Evolutionary conservation across 2,329 filamentous ascomycete species (phyloP).

Genomic region (Botrytis deweyae): DNA sequence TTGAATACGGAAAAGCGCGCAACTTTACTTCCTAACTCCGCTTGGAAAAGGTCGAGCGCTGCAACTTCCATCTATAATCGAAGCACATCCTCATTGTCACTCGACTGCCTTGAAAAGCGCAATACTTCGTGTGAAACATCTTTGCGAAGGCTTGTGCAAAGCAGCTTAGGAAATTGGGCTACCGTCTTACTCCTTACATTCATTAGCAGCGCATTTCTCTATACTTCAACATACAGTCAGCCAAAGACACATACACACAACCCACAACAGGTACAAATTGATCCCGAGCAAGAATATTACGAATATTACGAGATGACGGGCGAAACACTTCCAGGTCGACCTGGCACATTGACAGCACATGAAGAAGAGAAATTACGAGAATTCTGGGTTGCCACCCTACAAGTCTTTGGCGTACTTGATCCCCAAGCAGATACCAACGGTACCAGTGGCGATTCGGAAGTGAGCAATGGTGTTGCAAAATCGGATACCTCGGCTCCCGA

Average conservation of each 20-base stretch:
- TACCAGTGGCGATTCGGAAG: slow-evolving; percentile 27
- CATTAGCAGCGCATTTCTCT: slow-evolving; percentile 24
- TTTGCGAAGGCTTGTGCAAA: slow-evolving; percentile 8
- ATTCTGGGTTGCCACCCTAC: slow-evolving; percentile 76
- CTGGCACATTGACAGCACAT: slow-evolving; percentile 84
- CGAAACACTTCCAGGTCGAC: slow-evolving; percentile 63
- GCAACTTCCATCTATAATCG: background rate
- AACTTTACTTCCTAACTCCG: slow-evolving; percentile 1
- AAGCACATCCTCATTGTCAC: slow-evolving; percentile 5
- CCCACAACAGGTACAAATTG: slow-evolving; percentile 5
- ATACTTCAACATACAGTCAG: slow-evolving; percentile 13
- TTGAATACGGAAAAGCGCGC: slow-evolving; percentile 10
- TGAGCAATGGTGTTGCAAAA: slow-evolving; percentile 29
- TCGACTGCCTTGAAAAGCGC: background rate
- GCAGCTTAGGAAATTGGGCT: slow-evolving; percentile 17
- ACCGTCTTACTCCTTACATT: slow-evolving; percentile 20
- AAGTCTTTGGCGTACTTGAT: slow-evolving; percentile 66
- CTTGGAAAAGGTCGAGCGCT: slow-evolving; percentile 12
- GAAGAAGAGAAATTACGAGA: slow-evolving; percentile 86
- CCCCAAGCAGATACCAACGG: slow-evolving; percentile 38
- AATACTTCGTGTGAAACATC: slow-evolving; percentile 16
- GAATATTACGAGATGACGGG: slow-evolving; percentile 42
- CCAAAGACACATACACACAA: background rate
- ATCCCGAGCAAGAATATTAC: slow-evolving; percentile 23
- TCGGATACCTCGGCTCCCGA: slow-evolving; percentile 37